A percentile compares a stretch with the other conserved stretches of the same genome.
Evolutionary conservation across 2,329 filamentous ascomycete genomes (phyloP).

Genomic region (Pseudocercospora macadamiae): DNA sequence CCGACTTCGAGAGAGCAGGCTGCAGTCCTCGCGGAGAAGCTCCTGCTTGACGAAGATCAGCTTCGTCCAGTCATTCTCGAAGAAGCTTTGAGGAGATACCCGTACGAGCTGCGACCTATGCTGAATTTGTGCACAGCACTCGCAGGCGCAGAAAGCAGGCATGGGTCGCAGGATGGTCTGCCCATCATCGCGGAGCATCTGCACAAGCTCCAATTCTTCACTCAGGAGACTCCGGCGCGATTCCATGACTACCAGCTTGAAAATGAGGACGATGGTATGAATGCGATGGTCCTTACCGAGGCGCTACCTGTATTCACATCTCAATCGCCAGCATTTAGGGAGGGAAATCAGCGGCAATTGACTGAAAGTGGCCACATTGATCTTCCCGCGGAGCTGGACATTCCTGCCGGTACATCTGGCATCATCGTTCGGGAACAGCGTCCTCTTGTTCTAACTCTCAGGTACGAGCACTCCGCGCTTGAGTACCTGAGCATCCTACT

Average conservation of each 20-base stretch:
- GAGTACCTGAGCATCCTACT: slow-evolving; percentile 77
- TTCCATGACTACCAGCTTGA: slow-evolving; percentile 78
- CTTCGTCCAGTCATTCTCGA: slow-evolving; percentile 64
- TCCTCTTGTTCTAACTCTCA: slow-evolving; percentile 75
- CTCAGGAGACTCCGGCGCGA: slow-evolving; percentile 70
- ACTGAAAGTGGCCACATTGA: slow-evolving; percentile 10
- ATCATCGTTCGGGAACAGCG: slow-evolving; percentile 77
- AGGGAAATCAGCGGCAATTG: slow-evolving; percentile 1
- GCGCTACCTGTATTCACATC: slow-evolving; percentile 65
- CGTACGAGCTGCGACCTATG: slow-evolving; percentile 82
- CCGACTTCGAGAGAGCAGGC: slow-evolving; percentile 16
- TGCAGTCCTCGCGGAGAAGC: slow-evolving; percentile 47
- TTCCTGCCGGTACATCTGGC: slow-evolving; percentile 63
- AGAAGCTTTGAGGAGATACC: slow-evolving; percentile 75
- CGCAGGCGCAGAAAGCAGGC: slow-evolving; percentile 17
- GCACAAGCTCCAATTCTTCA: slow-evolving; percentile 71
- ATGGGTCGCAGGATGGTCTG: slow-evolving; percentile 9
- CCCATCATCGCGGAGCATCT: slow-evolving; percentile 49
- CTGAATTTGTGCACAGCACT: slow-evolving; percentile 46
- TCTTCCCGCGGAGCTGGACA: background rate
- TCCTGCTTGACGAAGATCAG: slow-evolving; percentile 57
- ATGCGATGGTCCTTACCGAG: slow-evolving; percentile 70
- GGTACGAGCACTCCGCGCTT: slow-evolving; percentile 74
- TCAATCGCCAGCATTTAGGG: slow-evolving; percentile 10
- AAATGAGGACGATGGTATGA: slow-evolving; percentile 83